Percentiles rank a stretch among this genome's conserved stretches.
These are phyloP conservation scores for Metrosideros polymorpha DNA, from an alignment of 441 rosid genomes.

Conservation along the genomic window DNA sequence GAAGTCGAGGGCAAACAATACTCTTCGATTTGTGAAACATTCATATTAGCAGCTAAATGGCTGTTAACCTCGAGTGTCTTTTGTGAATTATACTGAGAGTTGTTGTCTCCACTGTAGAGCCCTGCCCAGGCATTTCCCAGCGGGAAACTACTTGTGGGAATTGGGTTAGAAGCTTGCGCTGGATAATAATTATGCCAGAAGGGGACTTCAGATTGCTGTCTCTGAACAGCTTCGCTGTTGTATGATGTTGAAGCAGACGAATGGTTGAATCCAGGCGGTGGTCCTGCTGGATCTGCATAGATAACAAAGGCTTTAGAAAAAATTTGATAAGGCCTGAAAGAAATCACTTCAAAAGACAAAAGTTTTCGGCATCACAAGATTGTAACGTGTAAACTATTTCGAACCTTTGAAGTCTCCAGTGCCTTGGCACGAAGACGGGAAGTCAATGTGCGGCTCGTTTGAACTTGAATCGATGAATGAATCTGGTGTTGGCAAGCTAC, in stretches of 20 bases:
- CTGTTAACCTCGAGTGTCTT: background rate
- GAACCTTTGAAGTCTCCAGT: background rate
- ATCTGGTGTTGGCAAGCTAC: constrained; percentile 13
- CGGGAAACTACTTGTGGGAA: constrained; percentile 26
- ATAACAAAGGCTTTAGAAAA: background rate
- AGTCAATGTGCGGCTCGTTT: constrained; percentile 17
- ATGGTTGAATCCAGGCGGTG: constrained; percentile 6
- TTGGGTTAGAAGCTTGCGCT: background rate
- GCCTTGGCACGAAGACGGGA: background rate
- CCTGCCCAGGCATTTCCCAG: background rate
- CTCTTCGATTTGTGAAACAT: constrained; percentile 3
- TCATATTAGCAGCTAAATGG: background rate
- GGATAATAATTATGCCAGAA: background rate
- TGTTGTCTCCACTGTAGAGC: constrained; percentile 6
- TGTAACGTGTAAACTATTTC: background rate
- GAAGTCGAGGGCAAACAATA: constrained; percentile 1
- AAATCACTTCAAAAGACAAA: background rate
- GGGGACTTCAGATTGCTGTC: constrained; percentile 6
- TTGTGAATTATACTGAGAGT: background rate
- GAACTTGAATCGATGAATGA: constrained; percentile 4
- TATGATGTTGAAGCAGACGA: constrained; percentile 13
- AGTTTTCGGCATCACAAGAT: background rate
- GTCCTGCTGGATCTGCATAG: constrained; percentile 16
- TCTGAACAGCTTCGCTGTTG: background rate
- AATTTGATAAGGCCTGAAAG: background rate